phyloP scores from a whole-genome alignment of 768 basidiomycete species.

The Podaxis sp. region DNA sequence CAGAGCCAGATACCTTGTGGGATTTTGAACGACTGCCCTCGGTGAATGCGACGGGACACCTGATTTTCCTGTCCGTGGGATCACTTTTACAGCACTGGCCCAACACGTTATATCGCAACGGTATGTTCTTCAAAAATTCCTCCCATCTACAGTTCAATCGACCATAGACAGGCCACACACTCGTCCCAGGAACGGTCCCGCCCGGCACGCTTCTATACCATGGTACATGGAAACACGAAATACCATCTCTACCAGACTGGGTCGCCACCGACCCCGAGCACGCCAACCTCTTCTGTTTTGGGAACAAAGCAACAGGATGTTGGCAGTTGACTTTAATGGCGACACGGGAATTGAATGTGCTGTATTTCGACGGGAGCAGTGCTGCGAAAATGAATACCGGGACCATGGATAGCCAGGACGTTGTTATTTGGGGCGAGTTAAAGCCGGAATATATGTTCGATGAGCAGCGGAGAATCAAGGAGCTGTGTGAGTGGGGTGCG shows the following conservation, averaged over 20 bases:
- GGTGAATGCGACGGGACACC: background rate
- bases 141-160: background rate
- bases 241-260: background rate
- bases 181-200: background rate
- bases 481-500: background rate
- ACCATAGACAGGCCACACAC: background rate
- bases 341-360: constrained; percentile 39
- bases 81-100: background rate
- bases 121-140: background rate
- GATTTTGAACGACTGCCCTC: background rate
- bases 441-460: constrained; percentile 20
- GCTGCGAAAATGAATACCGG: constrained; percentile 43
- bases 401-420: constrained; percentile 46
- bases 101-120: background rate
- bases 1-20: background rate
- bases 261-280: constrained; percentile 14
- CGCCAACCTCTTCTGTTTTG: background rate
- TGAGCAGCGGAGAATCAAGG: constrained; percentile 34
- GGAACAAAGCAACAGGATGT: constrained; percentile 23
- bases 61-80: background rate
- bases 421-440: constrained; percentile 40
- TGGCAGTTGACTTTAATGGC: constrained; percentile 42
- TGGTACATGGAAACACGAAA: background rate
- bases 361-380: constrained; percentile 56
- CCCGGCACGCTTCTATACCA: background rate